These are phyloP conservation scores for barley (Hordeum vulgare) DNA, from an alignment of 176 grass and related monocot genomes.

Conservation along the genomic window MorexV3_pseudomolecules_assembly NC_058519.1:580908077-580908576, in stretches of 20 bases:
- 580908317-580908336: conserved; percentile 27
- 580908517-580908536: not conserved
- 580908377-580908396: not conserved
- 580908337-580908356: not conserved
- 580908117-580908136: not conserved
- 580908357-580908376: not conserved
- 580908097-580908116: not conserved
- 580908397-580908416: conserved; percentile 17
- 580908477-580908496: conserved; percentile 2
- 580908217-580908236: not conserved
- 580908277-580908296: not conserved
- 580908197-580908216: not conserved
- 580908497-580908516: conserved; percentile 15
- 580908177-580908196: too few relatives aligned
- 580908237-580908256: not conserved
- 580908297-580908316: too few relatives aligned
- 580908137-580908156: not conserved
- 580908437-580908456: not conserved
- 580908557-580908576: conserved; percentile 30
- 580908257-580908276: not conserved
- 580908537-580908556: not conserved
- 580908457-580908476: conserved; percentile 14
- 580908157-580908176: not conserved
- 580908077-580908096: not conserved
- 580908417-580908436: conserved; percentile 8